Percentiles rank a stretch among this genome's conserved stretches.
phyloP scores from a whole-genome alignment of 2,329 filamentous ascomycete species.

The Neodidymelliopsis sp. region DNA sequence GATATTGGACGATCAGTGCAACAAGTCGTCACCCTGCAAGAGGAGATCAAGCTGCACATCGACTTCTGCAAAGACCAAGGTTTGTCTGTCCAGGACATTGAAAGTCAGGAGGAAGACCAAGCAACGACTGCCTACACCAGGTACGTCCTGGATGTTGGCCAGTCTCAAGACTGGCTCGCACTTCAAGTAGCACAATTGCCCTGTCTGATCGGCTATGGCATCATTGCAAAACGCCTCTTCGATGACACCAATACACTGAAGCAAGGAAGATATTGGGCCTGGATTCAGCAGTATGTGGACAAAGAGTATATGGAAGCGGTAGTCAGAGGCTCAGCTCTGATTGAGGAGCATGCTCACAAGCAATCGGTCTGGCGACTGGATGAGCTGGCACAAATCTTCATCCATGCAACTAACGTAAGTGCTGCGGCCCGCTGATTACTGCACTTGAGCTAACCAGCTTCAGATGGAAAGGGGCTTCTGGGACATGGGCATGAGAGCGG shows the following conservation, averaged over 20 bases:
- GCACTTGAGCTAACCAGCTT: conserved; percentile 19
- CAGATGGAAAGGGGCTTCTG: conserved; percentile 79
- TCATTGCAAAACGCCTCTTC: conserved; percentile 75
- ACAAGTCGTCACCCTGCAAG: conserved; percentile 78
- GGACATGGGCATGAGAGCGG: conserved; percentile 66
- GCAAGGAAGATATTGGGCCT: conserved; percentile 78
- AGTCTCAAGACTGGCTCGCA: conserved; percentile 86
- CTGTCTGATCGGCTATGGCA: conserved; percentile 88
- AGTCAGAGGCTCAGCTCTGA: conserved; percentile 70
- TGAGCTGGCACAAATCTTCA: conserved; percentile 83
- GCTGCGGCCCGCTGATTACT: neutral
- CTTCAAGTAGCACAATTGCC: conserved; percentile 85
- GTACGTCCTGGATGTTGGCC: conserved; percentile 88
- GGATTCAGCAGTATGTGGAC: conserved; percentile 88
- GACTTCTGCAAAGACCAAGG: conserved; percentile 84
- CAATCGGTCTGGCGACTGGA: conserved; percentile 80
- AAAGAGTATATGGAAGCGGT: conserved; percentile 81
- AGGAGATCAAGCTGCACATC: conserved; percentile 82
- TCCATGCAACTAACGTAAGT: conserved; percentile 81
- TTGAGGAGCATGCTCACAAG: conserved; percentile 76
- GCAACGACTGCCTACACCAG: conserved; percentile 82
- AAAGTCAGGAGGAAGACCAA: conserved; percentile 75
- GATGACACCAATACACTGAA: conserved; percentile 66
- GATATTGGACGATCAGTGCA: conserved; percentile 74
- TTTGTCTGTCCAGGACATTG: conserved; percentile 75